Evolutionary conservation across 2,329 filamentous ascomycete species (phyloP).

Genomic region (Bipolaris cookei): DNA sequence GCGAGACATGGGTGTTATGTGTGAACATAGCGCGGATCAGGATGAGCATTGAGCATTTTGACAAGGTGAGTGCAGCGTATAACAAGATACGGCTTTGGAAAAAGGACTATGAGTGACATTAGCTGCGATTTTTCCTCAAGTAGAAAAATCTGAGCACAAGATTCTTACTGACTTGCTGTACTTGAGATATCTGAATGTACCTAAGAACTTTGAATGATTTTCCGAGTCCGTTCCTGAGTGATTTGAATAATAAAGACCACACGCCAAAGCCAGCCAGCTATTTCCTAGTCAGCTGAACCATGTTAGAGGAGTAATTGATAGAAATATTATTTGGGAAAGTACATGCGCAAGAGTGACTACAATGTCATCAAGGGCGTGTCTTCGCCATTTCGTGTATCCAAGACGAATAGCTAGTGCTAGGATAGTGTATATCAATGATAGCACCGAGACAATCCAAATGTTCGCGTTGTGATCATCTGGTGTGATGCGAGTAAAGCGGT

Average conservation of each 20-base stretch:
- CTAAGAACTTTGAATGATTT: conserved; percentile 1
- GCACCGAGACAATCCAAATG: conserved; percentile 4
- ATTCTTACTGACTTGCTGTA: conserved; percentile 5
- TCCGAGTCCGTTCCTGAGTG: conserved; percentile 5
- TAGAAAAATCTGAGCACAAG: background rate
- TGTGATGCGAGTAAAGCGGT: conserved; percentile 7
- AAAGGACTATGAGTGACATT: background rate
- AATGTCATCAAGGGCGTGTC: conserved; percentile 4
- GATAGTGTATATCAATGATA: conserved; percentile 4
- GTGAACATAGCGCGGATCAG: conserved; percentile 4
- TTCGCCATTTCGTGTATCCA: conserved; percentile 2
- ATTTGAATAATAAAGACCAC: conserved; percentile 6
- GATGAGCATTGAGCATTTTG: conserved; percentile 10
- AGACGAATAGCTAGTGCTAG: conserved; percentile 5
- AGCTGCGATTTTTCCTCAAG: background rate
- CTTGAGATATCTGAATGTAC: background rate
- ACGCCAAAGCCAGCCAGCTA: conserved; percentile 5
- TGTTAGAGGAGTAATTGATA: background rate
- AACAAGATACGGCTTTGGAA: conserved; percentile 1
- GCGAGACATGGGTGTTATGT: background rate
- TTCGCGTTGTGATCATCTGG: conserved; percentile 4
- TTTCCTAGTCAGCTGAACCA: background rate
- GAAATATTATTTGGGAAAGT: background rate
- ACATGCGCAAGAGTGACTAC: conserved; percentile 6
- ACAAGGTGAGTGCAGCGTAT: conserved; percentile 7